These are phyloP conservation scores for Aureobasidium subglaciale DNA, from an alignment of 2,329 filamentous ascomycete species.

Conservation along the genomic window DNA sequence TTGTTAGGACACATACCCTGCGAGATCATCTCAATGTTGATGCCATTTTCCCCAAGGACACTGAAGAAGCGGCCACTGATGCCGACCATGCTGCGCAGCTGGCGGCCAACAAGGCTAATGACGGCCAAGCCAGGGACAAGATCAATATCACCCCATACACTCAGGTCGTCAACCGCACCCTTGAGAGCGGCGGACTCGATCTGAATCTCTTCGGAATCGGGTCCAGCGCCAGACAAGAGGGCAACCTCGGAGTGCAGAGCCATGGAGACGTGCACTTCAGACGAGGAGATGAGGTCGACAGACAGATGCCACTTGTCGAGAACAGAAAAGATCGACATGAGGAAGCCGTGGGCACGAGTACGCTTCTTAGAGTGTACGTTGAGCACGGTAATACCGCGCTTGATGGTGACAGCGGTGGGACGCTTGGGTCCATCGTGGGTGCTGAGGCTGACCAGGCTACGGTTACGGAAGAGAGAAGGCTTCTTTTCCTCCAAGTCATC, in stretches of 20 bases:
- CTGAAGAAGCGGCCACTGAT: constrained; percentile 93
- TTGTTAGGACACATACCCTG: constrained; percentile 58
- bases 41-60: constrained; percentile 82
- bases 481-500: constrained; percentile 46
- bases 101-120: constrained; percentile 83
- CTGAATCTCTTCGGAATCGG: constrained; percentile 38
- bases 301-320: constrained; percentile 80
- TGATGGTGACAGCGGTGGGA: constrained; percentile 77
- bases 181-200: constrained; percentile 42
- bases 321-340: constrained; percentile 87
- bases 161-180: constrained; percentile 59
- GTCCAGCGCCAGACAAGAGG: constrained; percentile 40
- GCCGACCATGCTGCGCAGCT: constrained; percentile 95
- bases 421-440: constrained; percentile 29
- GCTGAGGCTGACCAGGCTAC: constrained; percentile 38
- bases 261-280: constrained; percentile 95
- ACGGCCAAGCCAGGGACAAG: constrained; percentile 91
- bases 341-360: constrained; percentile 91
- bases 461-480: constrained; percentile 43
- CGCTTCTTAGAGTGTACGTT: constrained; percentile 98
- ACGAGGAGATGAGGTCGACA: constrained; percentile 93
- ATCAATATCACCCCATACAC: constrained; percentile 80
- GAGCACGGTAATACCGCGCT: constrained; percentile 91
- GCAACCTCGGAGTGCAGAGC: constrained; percentile 75
- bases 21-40: constrained; percentile 99